Conservation (phyloP, 352 stramenopile genomes). For the Achlya hypogyna region DNA sequence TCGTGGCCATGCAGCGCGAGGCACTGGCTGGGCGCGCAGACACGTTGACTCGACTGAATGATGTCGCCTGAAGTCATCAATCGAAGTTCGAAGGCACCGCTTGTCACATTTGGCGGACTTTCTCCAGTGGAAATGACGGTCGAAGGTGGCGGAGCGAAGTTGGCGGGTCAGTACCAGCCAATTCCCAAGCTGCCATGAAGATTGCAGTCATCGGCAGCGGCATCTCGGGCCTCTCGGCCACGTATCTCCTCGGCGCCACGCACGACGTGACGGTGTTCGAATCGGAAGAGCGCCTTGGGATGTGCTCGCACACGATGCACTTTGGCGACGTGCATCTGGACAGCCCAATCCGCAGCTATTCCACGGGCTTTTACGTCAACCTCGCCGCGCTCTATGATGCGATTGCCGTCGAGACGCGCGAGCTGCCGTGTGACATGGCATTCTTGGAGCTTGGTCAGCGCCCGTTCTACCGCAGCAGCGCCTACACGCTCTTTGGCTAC, state of each 20-base stretch:
- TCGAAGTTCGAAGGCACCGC: too few species aligned
- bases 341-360: slow-evolving; percentile 90
- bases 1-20: too few species aligned
- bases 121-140: too few species aligned
- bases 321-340: slow-evolving; percentile 44
- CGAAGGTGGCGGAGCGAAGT: too few species aligned
- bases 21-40: too few species aligned
- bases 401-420: slow-evolving; percentile 45
- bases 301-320: slow-evolving; percentile 40
- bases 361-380: slow-evolving; percentile 85
- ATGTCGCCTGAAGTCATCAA: too few species aligned
- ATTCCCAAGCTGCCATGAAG: slow-evolving; percentile 5
- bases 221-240: slow-evolving; percentile 29
- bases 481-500: slow-evolving; percentile 25
- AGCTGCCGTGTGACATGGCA: slow-evolving; percentile 53
- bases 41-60: too few species aligned
- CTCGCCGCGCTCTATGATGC: slow-evolving; percentile 71
- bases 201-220: slow-evolving; percentile 29
- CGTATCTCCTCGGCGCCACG: slow-evolving; percentile 25
- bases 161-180: neutral
- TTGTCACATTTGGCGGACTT: too few species aligned
- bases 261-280: slow-evolving; percentile 47
- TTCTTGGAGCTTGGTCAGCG: slow-evolving; percentile 26
- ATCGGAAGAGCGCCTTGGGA: slow-evolving; percentile 27
- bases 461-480: slow-evolving; percentile 11